Percentiles rank a stretch among this genome's conserved stretches.
Conservation (phyloP, 306 rosid genomes). For the Erythrophleum fordii region DNA sequence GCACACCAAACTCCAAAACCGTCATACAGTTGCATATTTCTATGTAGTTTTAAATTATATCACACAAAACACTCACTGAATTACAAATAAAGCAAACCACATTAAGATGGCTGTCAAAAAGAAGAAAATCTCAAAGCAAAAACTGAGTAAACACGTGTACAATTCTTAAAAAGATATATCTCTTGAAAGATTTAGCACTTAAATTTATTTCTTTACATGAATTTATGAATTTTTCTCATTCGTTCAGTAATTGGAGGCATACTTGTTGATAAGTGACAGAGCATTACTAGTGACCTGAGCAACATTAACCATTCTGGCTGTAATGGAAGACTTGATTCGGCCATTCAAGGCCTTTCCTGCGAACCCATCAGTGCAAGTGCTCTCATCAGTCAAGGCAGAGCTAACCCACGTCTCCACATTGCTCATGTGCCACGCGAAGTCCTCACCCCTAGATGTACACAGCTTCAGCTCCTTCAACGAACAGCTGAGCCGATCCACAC, state of each 20-base stretch:
- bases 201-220: neutral
- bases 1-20: neutral
- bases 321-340: conserved; percentile 34
- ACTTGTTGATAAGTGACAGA: conserved; percentile 47
- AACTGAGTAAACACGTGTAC: neutral
- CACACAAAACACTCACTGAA: neutral
- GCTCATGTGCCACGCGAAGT: conserved; percentile 56
- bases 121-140: neutral
- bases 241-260: conserved; percentile 27
- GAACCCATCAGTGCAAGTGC: conserved; percentile 52
- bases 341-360: conserved; percentile 44
- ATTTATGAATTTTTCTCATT: neutral
- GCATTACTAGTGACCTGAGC: conserved; percentile 61
- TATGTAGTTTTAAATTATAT: neutral
- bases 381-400: conserved; percentile 47
- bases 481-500: conserved; percentile 41
- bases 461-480: conserved; percentile 50
- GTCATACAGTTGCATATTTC: conserved; percentile 14
- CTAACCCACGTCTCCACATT: conserved; percentile 61
- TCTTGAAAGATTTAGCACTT: neutral
- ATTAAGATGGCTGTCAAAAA: neutral
- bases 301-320: conserved; percentile 43
- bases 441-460: conserved; percentile 35
- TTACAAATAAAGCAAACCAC: neutral
- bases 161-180: neutral